These are phyloP conservation scores for Malus hybrid DNA, from an alignment of 331 rosid genomes.

Conservation along the genomic window DNA sequence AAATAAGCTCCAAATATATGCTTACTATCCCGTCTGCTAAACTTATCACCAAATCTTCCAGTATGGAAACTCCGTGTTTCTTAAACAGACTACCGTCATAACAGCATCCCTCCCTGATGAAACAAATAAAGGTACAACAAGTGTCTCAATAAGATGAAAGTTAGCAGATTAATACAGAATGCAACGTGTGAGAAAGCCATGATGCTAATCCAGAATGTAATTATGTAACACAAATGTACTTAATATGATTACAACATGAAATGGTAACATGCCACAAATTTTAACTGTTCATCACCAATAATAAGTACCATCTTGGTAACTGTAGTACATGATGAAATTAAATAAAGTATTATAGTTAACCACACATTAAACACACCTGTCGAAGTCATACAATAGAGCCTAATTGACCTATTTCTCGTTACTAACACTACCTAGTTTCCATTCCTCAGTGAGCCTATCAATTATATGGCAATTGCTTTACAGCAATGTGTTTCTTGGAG, in stretches of 20 bases:
- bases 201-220: background rate
- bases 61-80: conserved; percentile 67
- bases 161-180: background rate
- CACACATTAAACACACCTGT: background rate
- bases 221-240: no score
- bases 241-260: no score
- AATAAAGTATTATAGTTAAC: background rate
- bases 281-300: background rate
- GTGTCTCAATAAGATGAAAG: conserved; percentile 2
- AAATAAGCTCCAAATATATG: conserved; percentile 80
- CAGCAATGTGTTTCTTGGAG: background rate
- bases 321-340: background rate
- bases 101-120: conserved; percentile 54
- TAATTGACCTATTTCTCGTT: background rate
- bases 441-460: background rate
- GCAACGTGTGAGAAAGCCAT: background rate
- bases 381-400: background rate
- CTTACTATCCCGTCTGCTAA: conserved; percentile 84
- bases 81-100: conserved; percentile 48
- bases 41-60: conserved; percentile 84
- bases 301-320: background rate
- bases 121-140: conserved; percentile 14
- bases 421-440: background rate
- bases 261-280: background rate
- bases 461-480: background rate